Percentiles rank a stretch among this genome's conserved stretches.
Conservation (phyloP, 2,329 filamentous ascomycete genomes). For the Trichoderma breve region DNA sequence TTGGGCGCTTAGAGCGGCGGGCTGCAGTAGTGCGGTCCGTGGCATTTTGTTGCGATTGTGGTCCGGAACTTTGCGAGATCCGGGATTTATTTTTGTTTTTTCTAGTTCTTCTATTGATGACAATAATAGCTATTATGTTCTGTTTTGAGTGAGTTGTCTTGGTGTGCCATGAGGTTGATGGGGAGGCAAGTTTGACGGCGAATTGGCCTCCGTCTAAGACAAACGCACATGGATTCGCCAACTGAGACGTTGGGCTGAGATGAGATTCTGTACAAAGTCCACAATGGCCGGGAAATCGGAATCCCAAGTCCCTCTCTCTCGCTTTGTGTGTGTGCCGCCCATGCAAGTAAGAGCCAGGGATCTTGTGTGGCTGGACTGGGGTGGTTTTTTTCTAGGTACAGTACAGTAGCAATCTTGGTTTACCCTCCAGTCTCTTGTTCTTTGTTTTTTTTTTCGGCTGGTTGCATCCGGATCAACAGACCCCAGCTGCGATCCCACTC, state of each 20-base stretch:
- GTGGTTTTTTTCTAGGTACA: background rate
- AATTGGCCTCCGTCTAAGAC: background rate
- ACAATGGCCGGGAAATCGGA: background rate
- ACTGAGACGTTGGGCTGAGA: background rate
- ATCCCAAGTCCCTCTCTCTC: background rate
- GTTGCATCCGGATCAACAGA: slow-evolving; percentile 15
- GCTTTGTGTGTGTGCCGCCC: background rate
- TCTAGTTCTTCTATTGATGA: background rate
- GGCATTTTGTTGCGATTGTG: background rate
- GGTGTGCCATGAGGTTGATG: background rate
- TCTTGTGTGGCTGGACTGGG: background rate
- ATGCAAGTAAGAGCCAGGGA: background rate
- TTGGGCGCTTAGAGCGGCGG: slow-evolving; percentile 27
- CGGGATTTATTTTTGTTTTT: background rate
- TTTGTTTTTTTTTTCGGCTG: background rate
- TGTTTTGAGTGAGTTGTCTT: background rate
- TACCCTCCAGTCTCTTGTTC: background rate
- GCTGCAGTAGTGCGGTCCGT: slow-evolving; percentile 24
- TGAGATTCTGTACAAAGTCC: background rate
- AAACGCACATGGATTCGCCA: background rate
- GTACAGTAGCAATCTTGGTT: background rate
- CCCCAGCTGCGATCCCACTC: background rate
- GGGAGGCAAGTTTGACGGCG: background rate
- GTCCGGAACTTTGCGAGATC: background rate
- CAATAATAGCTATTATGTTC: background rate